Base-by-base conservation (phyloP, 257 asterid genomes). In the Solanum ossicruentum region DNA sequence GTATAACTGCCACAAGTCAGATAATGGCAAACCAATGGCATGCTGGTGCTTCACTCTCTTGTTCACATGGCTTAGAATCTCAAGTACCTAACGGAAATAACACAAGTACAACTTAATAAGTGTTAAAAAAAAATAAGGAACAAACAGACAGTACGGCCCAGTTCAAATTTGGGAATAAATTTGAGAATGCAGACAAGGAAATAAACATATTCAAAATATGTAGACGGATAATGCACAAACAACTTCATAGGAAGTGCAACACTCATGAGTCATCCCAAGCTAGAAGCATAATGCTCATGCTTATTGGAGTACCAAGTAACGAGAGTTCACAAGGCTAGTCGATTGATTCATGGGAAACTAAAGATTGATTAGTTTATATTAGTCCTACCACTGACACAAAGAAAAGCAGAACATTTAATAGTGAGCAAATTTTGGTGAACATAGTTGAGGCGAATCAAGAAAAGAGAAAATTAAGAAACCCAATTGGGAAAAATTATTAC, bases 51-150 rank as follows among this genome's bases (percentile, higher is more conserved):
- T 96, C 85, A 95, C 96, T 90, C 99, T 92, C 92, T 93, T 93
- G 95, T 96, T 96, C 85, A 95, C 97, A 55, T 96, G 99, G 88
- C 94, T 94, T 88, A 96, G 89, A 88, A 96, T 91, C 91, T 96
- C 99, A 75, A 96, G 87, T 85, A 93, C 97, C 97, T 93, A 84
- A 81, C 4, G 67, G 61, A 67, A 21, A 83, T 41, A 83, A 83
- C 54, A 67, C 66, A 47, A 57, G 41, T 47, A 47, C 41, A 73
- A 26, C 60, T 73, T 73, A 23, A 73, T 23, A 72, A 7, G 81
- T 16, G 82, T 23, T 77, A 45, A 77, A 49, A 77, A 72, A 72
- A 72, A 20, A 12, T 47, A 47, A 72, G 28, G 7, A 72, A n/a
- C 81, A 72, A 73, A 47, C n/a, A 75, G 20, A 49, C 60, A 73